Base-by-base conservation (phyloP, 2,329 filamentous ascomycete genomes). In the Pseudogymnoascus sp. region DNA sequence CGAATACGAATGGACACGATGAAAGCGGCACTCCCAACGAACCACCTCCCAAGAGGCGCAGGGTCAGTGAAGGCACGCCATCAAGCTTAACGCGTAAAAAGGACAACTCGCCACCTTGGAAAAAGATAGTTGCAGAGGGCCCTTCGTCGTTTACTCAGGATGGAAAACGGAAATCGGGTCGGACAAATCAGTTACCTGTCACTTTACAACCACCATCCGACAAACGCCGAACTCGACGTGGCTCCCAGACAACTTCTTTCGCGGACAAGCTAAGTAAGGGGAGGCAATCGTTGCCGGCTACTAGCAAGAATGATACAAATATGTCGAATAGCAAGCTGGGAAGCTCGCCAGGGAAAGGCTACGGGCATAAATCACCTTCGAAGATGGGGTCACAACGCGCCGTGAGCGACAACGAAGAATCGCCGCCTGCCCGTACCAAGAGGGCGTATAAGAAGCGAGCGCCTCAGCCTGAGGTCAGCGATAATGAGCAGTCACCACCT, bases 51-150 rank as follows among this genome's bases (percentile, higher is more conserved):
- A 92, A 92, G 76, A 85, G 88, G 73, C 86, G 86, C 66, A 86
- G 86, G 73, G 80, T 83, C 31, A 79, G 78, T 66, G 78, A 82
- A 9, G 72, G 74, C 66, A 82, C 78, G 23, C 78, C 79, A 35
- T 72, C 71, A 0, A 69, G 65, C 63, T 67, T 76, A 65, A 74
- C 79, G 66, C 75, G 79, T 66, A 71, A 75, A 71, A 79, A 87
- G 77, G 78, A 79, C 62, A 81, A 83, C 65, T 97, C 93, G 67
- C 95, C 95, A 68, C 95, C 95, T 21, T 99, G 95, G 95, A 97
- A 95, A 79, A 90, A 86, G 71, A 83, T 90, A 67, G 83, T 83
- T 65, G 91, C 89, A 42, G 90, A 96, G 28, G 95, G 95, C 0
- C 95, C 95, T 21, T 95, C 93, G 3, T 89, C 90, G 0, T 93